A percentile compares a stretch with the other conserved stretches of the same genome.
These are phyloP conservation scores for Talaromyces marneffei DNA, from an alignment of 2,329 filamentous ascomycete species.

Conservation along the genomic window DNA sequence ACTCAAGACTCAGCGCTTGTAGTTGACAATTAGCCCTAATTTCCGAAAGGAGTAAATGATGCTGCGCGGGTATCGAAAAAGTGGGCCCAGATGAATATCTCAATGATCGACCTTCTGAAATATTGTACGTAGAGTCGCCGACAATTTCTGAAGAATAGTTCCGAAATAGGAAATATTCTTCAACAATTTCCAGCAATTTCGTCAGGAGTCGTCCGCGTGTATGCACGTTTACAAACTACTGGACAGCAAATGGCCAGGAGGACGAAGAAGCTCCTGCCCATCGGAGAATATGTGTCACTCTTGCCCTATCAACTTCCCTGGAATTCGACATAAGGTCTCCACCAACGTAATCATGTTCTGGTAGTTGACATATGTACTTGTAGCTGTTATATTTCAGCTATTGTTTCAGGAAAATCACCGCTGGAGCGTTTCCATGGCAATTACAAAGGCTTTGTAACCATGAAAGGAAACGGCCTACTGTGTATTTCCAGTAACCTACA, in stretches of 20 bases:
- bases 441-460: neutral
- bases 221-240: neutral
- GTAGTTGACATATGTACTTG: no score
- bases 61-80: neutral
- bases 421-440: neutral
- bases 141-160: neutral
- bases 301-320: neutral
- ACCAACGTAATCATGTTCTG: neutral
- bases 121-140: neutral
- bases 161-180: neutral
- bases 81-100: neutral
- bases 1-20: neutral
- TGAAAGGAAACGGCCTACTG: neutral
- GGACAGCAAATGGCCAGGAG: no score
- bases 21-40: conserved; percentile 1
- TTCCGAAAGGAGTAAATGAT: neutral
- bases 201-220: neutral
- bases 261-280: neutral
- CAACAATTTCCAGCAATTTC: neutral
- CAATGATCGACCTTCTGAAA: no score
- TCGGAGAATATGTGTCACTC: neutral
- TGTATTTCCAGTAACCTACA: neutral
- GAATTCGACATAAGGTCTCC: neutral
- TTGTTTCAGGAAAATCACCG: neutral
- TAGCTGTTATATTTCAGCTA: neutral